A percentile compares a stretch with the other conserved stretches of the same genome.
phyloP scores from a whole-genome alignment of 129 eudicot species.

The Scalesia atractyloides region DNA sequence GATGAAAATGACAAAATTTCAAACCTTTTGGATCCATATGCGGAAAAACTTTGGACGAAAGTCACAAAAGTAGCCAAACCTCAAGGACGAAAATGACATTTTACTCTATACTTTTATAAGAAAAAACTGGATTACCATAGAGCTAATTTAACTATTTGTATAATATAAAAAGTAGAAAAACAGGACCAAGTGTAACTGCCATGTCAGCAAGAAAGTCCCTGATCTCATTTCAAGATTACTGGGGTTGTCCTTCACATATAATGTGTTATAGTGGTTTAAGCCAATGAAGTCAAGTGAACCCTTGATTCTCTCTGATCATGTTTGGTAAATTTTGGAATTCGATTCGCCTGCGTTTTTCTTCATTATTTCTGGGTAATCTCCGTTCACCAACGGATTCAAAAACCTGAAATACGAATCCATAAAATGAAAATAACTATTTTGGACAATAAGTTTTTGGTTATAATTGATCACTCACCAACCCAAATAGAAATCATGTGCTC shows the following conservation, averaged over 20 bases:
- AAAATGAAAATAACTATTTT: not conserved
- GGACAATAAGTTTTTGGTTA: not conserved
- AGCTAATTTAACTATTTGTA: too few species aligned
- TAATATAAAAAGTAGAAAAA: too few species aligned
- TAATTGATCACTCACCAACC: slow-evolving; percentile 63
- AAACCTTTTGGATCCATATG: too few species aligned
- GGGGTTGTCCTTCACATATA: slow-evolving; percentile 46
- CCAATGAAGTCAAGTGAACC: slow-evolving; percentile 70
- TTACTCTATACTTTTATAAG: too few species aligned
- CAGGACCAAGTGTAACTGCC: slow-evolving; percentile 31
- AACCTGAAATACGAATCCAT: slow-evolving; percentile 45
- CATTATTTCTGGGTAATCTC: slow-evolving; percentile 69
- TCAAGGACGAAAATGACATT: too few species aligned
- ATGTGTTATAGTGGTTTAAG: slow-evolving; percentile 48
- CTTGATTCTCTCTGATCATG: slow-evolving; percentile 51
- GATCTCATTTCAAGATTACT: slow-evolving; percentile 32
- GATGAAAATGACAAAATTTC: too few species aligned
- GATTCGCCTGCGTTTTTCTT: slow-evolving; percentile 52
- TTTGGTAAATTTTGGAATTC: slow-evolving; percentile 61
- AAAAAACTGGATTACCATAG: too few species aligned
- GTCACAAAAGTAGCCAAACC: too few species aligned
- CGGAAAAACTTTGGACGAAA: too few species aligned
- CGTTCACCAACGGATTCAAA: slow-evolving; percentile 60
- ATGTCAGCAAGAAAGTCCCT: slow-evolving; percentile 51
- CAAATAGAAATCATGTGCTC: slow-evolving; percentile 60